These are phyloP conservation scores for Aphanomyces euteiches DNA, from an alignment of 352 stramenopile genomes.

Conservation along the genomic window DNA sequence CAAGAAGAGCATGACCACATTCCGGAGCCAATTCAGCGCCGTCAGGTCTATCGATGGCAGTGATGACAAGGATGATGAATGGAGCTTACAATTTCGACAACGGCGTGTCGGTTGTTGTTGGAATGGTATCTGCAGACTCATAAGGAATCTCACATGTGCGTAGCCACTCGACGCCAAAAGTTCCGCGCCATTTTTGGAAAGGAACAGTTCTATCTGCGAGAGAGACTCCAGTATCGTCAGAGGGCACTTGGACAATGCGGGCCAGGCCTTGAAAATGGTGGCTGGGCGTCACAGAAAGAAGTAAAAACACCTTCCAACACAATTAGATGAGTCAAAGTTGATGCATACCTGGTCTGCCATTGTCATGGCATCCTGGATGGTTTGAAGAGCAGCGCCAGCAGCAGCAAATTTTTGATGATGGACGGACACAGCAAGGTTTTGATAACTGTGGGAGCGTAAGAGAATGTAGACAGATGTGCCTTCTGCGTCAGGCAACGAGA, in stretches of 20 bases:
- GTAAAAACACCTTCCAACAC: conserved; percentile 61
- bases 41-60: conserved; percentile 45
- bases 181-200: conserved; percentile 61
- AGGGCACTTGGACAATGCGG: conserved; percentile 36
- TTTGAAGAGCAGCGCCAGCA: conserved; percentile 46
- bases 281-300: conserved; percentile 64
- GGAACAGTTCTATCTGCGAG: conserved; percentile 45
- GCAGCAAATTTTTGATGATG: conserved; percentile 69
- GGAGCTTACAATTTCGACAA: conserved; percentile 30
- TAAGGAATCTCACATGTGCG: conserved; percentile 85
- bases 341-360: conserved; percentile 52
- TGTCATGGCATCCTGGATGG: conserved; percentile 66
- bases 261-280: conserved; percentile 79
- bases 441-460: conserved; percentile 71
- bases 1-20: conserved; percentile 64
- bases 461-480: conserved; percentile 82
- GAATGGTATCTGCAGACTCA: conserved; percentile 39
- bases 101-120: conserved; percentile 39
- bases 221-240: conserved; percentile 33
- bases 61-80: conserved; percentile 11
- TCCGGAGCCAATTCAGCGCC: conserved; percentile 62
- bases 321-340: conserved; percentile 7
- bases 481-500: conserved; percentile 60
- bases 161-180: conserved; percentile 77
- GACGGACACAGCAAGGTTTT: conserved; percentile 78